A percentile compares a stretch with the other conserved stretches of the same genome.
These are phyloP conservation scores for Bodo saltans DNA, from an alignment of 78 protist species.

Conservation along the genomic window DNA sequence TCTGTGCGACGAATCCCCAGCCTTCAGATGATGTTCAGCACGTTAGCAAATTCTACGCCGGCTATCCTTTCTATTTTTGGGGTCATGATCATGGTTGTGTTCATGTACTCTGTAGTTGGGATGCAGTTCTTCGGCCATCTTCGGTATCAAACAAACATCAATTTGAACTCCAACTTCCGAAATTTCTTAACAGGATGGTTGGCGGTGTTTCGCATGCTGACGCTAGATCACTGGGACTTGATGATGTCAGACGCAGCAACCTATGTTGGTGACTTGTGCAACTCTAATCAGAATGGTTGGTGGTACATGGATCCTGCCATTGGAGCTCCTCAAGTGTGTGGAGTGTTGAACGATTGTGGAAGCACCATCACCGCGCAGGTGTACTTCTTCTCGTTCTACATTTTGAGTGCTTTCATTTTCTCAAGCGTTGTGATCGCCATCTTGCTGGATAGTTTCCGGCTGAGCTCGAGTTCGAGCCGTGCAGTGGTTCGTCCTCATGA, in stretches of 20 bases:
- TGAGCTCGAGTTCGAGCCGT: not conserved
- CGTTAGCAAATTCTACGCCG: not conserved
- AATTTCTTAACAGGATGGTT: not conserved
- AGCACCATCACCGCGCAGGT: not conserved
- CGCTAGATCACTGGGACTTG: conserved; percentile 46
- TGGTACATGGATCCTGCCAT: not conserved
- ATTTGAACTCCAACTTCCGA: conserved; percentile 33
- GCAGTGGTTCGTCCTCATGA: not conserved
- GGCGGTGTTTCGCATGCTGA: conserved; percentile 15
- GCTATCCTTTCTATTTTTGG: conserved; percentile 8
- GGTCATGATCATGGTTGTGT: conserved; percentile 28
- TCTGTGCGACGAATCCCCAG: not conserved
- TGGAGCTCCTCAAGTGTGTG: not conserved
- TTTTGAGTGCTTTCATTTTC: not conserved
- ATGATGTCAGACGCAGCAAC: conserved; percentile 21
- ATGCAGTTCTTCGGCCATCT: conserved; percentile 26
- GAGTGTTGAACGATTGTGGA: conserved; percentile 29
- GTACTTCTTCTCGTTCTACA: conserved; percentile 5
- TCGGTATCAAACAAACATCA: not conserved
- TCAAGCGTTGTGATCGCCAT: conserved; percentile 41
- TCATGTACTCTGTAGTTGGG: conserved; percentile 36
- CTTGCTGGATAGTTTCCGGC: conserved; percentile 33
- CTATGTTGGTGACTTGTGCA: conserved; percentile 5
- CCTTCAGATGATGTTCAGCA: not conserved
- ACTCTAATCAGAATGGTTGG: not conserved